Percentiles rank a stretch among this genome's conserved stretches.
Conservation (phyloP, 2,329 filamentous ascomycete species). For the Paecilomyces sp. region DNA sequence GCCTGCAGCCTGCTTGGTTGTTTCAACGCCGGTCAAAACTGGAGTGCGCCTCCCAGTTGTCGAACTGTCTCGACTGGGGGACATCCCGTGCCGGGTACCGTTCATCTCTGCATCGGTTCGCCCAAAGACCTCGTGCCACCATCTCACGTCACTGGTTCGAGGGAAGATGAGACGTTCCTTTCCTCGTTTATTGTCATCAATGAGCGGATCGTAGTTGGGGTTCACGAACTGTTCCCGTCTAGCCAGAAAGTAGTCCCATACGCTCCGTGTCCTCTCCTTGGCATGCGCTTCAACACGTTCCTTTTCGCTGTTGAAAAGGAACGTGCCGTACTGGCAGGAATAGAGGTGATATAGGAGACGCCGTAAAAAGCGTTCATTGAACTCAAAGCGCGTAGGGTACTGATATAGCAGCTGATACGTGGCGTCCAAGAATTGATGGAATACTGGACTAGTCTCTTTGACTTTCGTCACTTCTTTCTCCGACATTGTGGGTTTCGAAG, state of each 20-base stretch:
- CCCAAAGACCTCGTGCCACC: conserved; percentile 89
- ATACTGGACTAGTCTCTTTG: conserved; percentile 92
- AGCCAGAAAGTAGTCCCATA: conserved; percentile 93
- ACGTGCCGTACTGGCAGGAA: conserved; percentile 94
- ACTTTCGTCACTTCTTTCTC: conserved; percentile 63
- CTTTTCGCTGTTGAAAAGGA: conserved; percentile 91
- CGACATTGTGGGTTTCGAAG: conserved; percentile 29
- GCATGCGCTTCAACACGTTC: conserved; percentile 67
- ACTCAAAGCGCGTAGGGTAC: conserved; percentile 84
- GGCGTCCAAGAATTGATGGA: conserved; percentile 94
- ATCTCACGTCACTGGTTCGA: conserved; percentile 67
- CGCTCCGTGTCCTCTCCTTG: conserved; percentile 68
- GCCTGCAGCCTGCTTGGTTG: conserved; percentile 48
- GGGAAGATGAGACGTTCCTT: conserved; percentile 82
- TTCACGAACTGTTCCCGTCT: conserved; percentile 77
- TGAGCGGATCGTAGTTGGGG: conserved; percentile 62
- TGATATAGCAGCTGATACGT: conserved; percentile 86
- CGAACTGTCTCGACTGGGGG: conserved; percentile 19
- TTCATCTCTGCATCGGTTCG: conserved; percentile 93
- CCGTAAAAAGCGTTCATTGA: conserved; percentile 86
- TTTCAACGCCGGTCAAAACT: conserved; percentile 55
- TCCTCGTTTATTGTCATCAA: conserved; percentile 73
- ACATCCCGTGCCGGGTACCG: conserved; percentile 46
- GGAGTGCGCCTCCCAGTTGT: conserved; percentile 36
- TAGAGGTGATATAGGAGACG: conserved; percentile 89